Evolutionary conservation across 768 basidiomycete genomes (phyloP).

Genomic region (Strobilomyces echinocephalus): DNA sequence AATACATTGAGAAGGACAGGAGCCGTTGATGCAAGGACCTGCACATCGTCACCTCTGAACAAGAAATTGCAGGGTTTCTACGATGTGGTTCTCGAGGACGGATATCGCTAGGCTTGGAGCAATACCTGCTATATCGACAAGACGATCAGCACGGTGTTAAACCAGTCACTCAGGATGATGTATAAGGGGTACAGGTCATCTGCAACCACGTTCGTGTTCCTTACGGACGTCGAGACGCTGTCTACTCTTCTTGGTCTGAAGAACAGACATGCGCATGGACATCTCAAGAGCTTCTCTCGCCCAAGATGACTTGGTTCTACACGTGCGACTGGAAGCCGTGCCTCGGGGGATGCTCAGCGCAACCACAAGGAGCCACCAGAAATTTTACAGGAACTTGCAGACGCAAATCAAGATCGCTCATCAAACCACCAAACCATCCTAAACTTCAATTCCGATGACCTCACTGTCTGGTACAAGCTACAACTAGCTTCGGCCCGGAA

Average conservation of each 20-base stretch:
- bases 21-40: background rate
- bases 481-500: no score
- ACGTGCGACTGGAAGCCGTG: constrained; percentile 8
- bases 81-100: background rate
- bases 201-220: constrained; percentile 1
- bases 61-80: constrained; percentile 9
- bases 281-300: constrained; percentile 13
- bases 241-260: background rate
- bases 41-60: background rate
- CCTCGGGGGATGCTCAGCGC: background rate
- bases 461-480: no score
- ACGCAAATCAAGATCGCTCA: no score
- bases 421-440: no score
- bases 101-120: constrained; percentile 14
- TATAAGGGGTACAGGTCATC: constrained; percentile 13
- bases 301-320: constrained; percentile 9
- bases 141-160: constrained; percentile 2
- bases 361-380: constrained; percentile 11
- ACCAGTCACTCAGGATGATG: constrained; percentile 10
- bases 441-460: no score
- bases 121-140: constrained; percentile 14
- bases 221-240: background rate
- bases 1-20: background rate
- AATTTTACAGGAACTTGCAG: no score
- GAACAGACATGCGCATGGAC: constrained; percentile 19